Evolutionary conservation across 176 grass and related monocot species (phyloP), one percentile per base, ranked within the genome.

Genomic region (Hyparrhenia diplandra): DNA sequence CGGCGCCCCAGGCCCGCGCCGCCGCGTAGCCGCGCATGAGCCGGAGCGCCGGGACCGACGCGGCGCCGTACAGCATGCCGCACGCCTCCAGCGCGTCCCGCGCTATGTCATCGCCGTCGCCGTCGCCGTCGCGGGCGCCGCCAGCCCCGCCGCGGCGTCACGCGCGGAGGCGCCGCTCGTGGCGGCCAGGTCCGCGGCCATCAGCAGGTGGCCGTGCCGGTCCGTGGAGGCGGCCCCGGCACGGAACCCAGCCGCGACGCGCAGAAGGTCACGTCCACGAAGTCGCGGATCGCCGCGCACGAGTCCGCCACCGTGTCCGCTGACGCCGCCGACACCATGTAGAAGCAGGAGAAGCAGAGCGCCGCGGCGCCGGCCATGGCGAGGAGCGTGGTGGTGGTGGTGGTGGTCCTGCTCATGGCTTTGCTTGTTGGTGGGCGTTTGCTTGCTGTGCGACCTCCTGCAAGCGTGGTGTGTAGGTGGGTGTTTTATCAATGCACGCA

Each of bases 61-160:
- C 69, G 45, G 42, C 23, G 10, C 90, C 75, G 80, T 88, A 92
- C 31, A 88, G 83, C 54, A 83, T 74, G 14, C 63, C 86, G 90
- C 90, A 88, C 35, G 79, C 76, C 85, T 91, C 85, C 64, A 87
- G 5, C 20, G 62, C 78, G 85, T 87, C 78, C 10, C 71, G 49
- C n/a, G 60, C 71, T 0, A 3, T 31, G 12, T 81, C 16, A 37
- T 51, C 52, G 61, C 36, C 74, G n/a, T 70, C 52, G 39, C 12
- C 16, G 1, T 30, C 73, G 1, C 12, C 16, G 1, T 30, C 73
- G 1, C 12, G 20, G 20, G 6, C 67, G 52, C 39, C n/a, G 71
- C 57, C 79, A 32, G 7, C 9, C 64, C 65, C 10, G 73, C 28
- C 41, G 57, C 85, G 7, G 65, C 55, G 40, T 74, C 42, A 2